Percentiles rank a stretch among this genome's conserved stretches.
Conservation (phyloP, 139 green algal species). For the Closterium sp. region DNA sequence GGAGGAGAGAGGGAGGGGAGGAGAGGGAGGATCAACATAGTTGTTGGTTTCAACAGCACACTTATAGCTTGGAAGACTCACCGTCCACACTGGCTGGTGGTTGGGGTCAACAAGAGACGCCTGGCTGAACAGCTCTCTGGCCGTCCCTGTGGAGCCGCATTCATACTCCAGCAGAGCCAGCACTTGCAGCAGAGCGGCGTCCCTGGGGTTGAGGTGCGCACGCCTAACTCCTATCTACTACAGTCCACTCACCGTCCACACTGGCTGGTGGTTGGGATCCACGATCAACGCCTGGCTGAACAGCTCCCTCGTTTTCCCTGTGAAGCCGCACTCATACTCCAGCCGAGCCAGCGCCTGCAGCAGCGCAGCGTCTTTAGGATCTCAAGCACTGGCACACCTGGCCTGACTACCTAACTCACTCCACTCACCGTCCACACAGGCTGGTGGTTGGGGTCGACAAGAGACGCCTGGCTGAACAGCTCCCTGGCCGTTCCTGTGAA, state of each 20-base stretch:
- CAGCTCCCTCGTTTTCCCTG: conserved; percentile 30
- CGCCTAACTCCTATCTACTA: too few relatives aligned
- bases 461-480: conserved; percentile 44
- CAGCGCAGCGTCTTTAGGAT: neutral
- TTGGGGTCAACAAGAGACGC: conserved; percentile 41
- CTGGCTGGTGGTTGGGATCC: conserved; percentile 45
- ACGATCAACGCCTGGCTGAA: conserved; percentile 39
- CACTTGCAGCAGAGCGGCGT: conserved; percentile 70
- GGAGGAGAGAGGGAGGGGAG: too few relatives aligned
- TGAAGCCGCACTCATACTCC: conserved; percentile 26
- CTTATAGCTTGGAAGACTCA: too few relatives aligned
- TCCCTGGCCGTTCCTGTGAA: conserved; percentile 22
- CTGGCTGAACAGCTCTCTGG: conserved; percentile 42
- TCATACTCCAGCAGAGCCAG: conserved; percentile 34
- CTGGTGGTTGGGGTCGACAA: conserved; percentile 44
- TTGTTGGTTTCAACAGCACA: too few relatives aligned
- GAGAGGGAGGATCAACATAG: neutral
- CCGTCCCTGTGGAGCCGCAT: conserved; percentile 11
- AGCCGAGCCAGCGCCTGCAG: conserved; percentile 35
- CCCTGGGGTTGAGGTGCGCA: conserved; percentile 70
- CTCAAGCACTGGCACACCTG: too few relatives aligned
- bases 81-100: conserved; percentile 49
- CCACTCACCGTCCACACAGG: conserved; percentile 46
- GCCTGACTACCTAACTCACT: too few relatives aligned
- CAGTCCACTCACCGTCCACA: conserved; percentile 41